phyloP scores from a whole-genome alignment of 2,329 filamentous ascomycete genomes.

The Aspergillus sp. region DNA sequence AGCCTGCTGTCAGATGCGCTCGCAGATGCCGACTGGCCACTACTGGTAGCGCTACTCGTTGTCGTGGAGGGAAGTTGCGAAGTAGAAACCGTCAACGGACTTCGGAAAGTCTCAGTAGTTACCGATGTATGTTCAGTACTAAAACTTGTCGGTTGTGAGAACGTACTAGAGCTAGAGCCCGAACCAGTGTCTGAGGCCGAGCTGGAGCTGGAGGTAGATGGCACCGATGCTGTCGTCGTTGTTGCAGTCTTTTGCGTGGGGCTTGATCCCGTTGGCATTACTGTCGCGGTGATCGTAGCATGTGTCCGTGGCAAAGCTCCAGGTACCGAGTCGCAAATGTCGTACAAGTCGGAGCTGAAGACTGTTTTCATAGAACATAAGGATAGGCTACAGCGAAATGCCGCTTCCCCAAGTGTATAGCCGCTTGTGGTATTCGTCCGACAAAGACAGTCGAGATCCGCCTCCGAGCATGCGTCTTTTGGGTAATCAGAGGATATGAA shows the following conservation, averaged over 20 bases:
- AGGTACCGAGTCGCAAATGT: conserved; percentile 57
- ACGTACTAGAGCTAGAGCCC: not conserved
- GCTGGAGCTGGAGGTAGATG: not conserved
- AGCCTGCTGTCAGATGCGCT: conserved; percentile 21
- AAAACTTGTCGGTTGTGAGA: not conserved
- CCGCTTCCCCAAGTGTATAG: conserved; percentile 72
- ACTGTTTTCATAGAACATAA: conserved; percentile 55
- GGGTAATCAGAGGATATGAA: conserved; percentile 66
- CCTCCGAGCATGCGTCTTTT: conserved; percentile 50
- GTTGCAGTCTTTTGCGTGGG: not conserved
- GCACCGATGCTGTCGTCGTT: not conserved
- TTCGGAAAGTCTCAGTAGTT: conserved; percentile 19
- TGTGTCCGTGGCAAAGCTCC: conserved; percentile 38
- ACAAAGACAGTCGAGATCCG: conserved; percentile 66
- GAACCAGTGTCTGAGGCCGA: not conserved
- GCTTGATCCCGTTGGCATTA: conserved; percentile 20
- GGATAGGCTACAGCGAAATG: conserved; percentile 65
- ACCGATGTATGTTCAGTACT: conserved; percentile 7
- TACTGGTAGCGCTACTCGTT: conserved; percentile 13
- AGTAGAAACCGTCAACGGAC: conserved; percentile 19
- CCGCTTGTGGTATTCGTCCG: conserved; percentile 59
- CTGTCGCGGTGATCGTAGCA: conserved; percentile 40
- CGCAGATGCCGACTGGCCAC: conserved; percentile 7
- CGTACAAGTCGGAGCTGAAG: conserved; percentile 48
- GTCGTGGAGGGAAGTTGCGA: not conserved